Evolutionary conservation across 2,329 filamentous ascomycete species (phyloP).

Genomic region (Fusarium scirpi): DNA sequence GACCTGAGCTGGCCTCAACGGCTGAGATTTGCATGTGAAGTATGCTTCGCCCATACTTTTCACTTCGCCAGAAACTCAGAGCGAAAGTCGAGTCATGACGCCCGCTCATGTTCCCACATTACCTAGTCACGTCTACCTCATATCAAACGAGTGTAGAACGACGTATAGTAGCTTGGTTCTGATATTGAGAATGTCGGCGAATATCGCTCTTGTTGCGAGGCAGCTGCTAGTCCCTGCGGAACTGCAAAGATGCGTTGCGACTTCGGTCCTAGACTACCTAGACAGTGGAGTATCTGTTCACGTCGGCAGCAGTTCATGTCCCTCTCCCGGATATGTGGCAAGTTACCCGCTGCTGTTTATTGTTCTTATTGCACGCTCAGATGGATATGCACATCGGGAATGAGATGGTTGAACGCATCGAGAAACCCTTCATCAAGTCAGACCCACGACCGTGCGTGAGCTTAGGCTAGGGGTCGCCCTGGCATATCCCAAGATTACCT

Average conservation of each 20-base stretch:
- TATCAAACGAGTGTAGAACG: not conserved
- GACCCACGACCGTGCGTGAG: slow-evolving; percentile 42
- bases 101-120: slow-evolving; percentile 5
- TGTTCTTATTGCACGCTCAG: slow-evolving; percentile 6
- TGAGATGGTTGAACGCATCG: slow-evolving; percentile 33
- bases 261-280: slow-evolving; percentile 14
- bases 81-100: slow-evolving; percentile 20
- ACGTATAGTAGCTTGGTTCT: not conserved
- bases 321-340: slow-evolving; percentile 18
- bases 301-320: slow-evolving; percentile 15
- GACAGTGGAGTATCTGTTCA: slow-evolving; percentile 18
- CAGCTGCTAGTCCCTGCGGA: not conserved
- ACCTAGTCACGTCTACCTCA: not conserved
- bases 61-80: not conserved
- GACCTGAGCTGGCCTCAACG: slow-evolving; percentile 14
- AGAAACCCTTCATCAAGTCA: slow-evolving; percentile 36
- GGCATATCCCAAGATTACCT: slow-evolving; percentile 34
- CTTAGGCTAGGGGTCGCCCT: slow-evolving; percentile 39
- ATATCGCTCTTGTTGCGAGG: not conserved
- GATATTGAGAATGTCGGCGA: not conserved
- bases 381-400: slow-evolving; percentile 28
- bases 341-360: slow-evolving; percentile 17
- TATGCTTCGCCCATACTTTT: slow-evolving; percentile 5
- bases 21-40: slow-evolving; percentile 6
- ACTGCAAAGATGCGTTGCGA: slow-evolving; percentile 25